phyloP scores from a whole-genome alignment of 176 grass and related monocot species.

The Thinopyrum elongatum region DNA sequence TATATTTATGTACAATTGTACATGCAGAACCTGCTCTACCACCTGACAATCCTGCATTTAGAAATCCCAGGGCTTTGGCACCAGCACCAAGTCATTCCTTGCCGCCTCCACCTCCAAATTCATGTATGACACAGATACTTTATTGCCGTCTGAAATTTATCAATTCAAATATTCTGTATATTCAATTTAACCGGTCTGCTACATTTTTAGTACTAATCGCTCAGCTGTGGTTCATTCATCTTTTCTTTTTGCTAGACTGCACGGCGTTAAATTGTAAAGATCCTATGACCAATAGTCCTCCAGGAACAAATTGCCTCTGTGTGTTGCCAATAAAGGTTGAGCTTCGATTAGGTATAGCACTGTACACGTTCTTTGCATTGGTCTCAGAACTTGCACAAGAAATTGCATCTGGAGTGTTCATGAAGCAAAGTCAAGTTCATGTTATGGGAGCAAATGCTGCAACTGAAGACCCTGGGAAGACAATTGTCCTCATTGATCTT shows the following conservation, averaged over 20 bases:
- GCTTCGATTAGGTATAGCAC: slow-evolving; percentile 67
- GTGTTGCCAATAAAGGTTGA: slow-evolving; percentile 88
- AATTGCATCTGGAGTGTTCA: slow-evolving; percentile 72
- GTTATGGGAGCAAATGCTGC: slow-evolving; percentile 97
- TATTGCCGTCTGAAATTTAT: slow-evolving; percentile 16
- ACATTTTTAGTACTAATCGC: background rate
- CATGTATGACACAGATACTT: slow-evolving; percentile 51
- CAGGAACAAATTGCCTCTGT: slow-evolving; percentile 71
- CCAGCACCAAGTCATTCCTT: slow-evolving; percentile 46
- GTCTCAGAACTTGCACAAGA: slow-evolving; percentile 78
- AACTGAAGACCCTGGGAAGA: slow-evolving; percentile 73
- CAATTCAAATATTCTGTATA: slow-evolving; percentile 3
- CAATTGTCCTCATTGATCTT: slow-evolving; percentile 75
- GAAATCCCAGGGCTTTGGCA: slow-evolving; percentile 44
- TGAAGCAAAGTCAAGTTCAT: slow-evolving; percentile 88
- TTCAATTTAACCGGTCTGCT: slow-evolving; percentile 1
- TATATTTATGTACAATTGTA: slow-evolving; percentile 12
- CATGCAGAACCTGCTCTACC: slow-evolving; percentile 53
- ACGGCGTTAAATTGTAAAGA: slow-evolving; percentile 52
- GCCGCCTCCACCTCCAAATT: slow-evolving; percentile 64
- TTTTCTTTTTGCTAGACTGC: slow-evolving; percentile 60
- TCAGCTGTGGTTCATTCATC: slow-evolving; percentile 26
- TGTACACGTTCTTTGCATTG: slow-evolving; percentile 84
- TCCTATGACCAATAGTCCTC: slow-evolving; percentile 75
- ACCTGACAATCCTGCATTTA: slow-evolving; percentile 37